Percentiles rank a stretch among this genome's conserved stretches.
phyloP scores from a whole-genome alignment of 2,329 filamentous ascomycete genomes.

The Trichoderma oligosporum region DNA sequence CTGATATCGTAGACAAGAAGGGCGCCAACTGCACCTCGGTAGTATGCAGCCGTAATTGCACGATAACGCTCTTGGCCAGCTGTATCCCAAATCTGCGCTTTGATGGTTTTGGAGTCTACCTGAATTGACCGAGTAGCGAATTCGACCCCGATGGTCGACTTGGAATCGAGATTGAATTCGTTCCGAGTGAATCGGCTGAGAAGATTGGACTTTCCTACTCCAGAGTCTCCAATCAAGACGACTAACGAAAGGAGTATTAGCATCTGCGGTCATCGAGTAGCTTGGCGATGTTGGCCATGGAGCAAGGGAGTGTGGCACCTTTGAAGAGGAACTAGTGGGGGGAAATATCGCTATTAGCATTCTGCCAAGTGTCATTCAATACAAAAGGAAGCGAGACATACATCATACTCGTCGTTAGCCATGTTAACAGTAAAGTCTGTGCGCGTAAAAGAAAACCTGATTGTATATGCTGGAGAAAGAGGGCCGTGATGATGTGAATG shows the following conservation, averaged over 20 bases:
- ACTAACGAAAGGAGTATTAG: conserved; percentile 54
- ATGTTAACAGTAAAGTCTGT: conserved; percentile 52
- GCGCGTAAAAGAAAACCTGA: conserved; percentile 4
- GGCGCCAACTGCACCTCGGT: conserved; percentile 93
- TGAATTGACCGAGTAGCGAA: conserved; percentile 98
- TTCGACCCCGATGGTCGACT: conserved; percentile 99
- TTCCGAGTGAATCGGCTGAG: conserved; percentile 99
- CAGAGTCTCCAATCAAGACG: conserved; percentile 98
- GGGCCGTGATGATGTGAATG: conserved; percentile 11
- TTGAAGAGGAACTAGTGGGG: conserved; percentile 90
- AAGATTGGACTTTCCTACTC: conserved; percentile 99
- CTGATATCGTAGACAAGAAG: conserved; percentile 99
- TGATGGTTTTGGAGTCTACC: conserved; percentile 99
- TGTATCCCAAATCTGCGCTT: conserved; percentile 99
- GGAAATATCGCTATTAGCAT: conserved; percentile 32
- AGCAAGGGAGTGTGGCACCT: conserved; percentile 55
- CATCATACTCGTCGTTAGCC: conserved; percentile 99
- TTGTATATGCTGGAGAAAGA: conserved; percentile 2
- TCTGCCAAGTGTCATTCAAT: conserved; percentile 19
- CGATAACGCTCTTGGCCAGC: conserved; percentile 98
- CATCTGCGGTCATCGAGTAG: conserved; percentile 22
- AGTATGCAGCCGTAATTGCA: conserved; percentile 98
- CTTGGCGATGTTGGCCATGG: conserved; percentile 12
- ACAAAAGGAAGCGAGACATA: conserved; percentile 49
- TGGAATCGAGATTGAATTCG: conserved; percentile 99